These are phyloP conservation scores for Geotrichum reessii DNA, from an alignment of 1,139 yeast species.

Conservation along the genomic window DNA sequence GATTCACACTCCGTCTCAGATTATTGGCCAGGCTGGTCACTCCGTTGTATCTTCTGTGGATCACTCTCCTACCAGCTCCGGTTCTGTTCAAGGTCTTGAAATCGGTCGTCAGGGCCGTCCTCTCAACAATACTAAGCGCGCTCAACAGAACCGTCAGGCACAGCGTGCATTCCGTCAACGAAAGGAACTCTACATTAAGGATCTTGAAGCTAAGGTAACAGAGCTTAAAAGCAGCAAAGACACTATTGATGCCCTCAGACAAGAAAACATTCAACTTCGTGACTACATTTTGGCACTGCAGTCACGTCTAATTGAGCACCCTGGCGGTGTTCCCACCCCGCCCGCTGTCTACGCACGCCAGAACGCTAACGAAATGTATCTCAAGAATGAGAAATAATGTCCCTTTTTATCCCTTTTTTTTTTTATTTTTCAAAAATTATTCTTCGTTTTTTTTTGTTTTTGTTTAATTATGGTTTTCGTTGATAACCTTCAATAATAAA, in stretches of 20 bases:
- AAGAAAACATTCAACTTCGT: constrained; percentile 66
- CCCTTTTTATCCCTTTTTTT: neutral
- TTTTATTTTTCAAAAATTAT: neutral
- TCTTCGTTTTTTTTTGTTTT: constrained; percentile 3
- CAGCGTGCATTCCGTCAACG: constrained; percentile 83
- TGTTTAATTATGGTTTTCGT: neutral
- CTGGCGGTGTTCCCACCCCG: constrained; percentile 41
- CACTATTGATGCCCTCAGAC: constrained; percentile 56
- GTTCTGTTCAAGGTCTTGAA: constrained; percentile 7
- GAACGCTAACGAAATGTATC: constrained; percentile 16
- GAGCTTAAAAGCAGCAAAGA: constrained; percentile 56
- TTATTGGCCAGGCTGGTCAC: constrained; percentile 7
- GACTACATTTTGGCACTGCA: constrained; percentile 69
- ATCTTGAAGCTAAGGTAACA: constrained; percentile 63
- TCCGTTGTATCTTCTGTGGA: neutral
- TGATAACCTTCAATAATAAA: neutral
- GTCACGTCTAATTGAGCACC: constrained; percentile 53
- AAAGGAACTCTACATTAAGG: constrained; percentile 70
- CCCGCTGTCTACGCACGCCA: constrained; percentile 39
- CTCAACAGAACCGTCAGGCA: constrained; percentile 83
- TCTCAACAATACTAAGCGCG: constrained; percentile 66
- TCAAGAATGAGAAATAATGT: constrained; percentile 13
- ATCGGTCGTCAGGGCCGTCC: constrained; percentile 41
- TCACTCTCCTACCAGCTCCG: constrained; percentile 2
- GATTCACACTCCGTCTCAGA: constrained; percentile 6